Evolutionary conservation across 345 rosid genomes (phyloP).

Genomic region (Physaria fendleri): DNA sequence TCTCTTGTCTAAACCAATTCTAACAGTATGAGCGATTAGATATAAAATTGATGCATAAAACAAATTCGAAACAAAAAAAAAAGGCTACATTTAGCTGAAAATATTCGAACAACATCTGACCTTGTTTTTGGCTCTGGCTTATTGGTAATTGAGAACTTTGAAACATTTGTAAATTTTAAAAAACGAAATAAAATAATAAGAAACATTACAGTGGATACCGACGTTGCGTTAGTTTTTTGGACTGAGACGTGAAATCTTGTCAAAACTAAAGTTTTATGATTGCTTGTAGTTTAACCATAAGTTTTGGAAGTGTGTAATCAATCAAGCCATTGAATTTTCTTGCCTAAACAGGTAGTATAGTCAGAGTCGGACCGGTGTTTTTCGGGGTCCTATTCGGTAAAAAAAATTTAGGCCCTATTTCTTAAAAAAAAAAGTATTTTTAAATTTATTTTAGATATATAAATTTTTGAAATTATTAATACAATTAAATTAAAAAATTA

Average conservation of each 20-base stretch:
- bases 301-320: slow-evolving; percentile 17
- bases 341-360: slow-evolving; percentile 13
- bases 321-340: background rate
- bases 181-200: background rate
- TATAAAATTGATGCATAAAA: too few species aligned
- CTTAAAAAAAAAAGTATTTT: too few species aligned
- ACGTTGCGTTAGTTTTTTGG: background rate
- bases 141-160: slow-evolving; percentile 6
- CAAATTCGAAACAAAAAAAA: too few species aligned
- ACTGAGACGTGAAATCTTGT: slow-evolving; percentile 1
- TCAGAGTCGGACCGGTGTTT: too few species aligned
- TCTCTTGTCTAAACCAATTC: too few species aligned
- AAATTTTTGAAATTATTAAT: too few species aligned
- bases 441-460: too few species aligned
- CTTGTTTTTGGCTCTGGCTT: slow-evolving; percentile 12
- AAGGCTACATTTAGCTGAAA: too few species aligned
- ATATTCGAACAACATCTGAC: slow-evolving; percentile 3
- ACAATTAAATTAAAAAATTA: too few species aligned
- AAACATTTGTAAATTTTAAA: background rate
- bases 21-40: too few species aligned
- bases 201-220: slow-evolving; percentile 7
- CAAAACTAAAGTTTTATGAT: background rate
- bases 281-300: slow-evolving; percentile 23
- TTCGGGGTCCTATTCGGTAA: too few species aligned
- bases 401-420: too few species aligned